Conservation (phyloP, 768 basidiomycete species). For the Multifurca ochricompacta region DNA sequence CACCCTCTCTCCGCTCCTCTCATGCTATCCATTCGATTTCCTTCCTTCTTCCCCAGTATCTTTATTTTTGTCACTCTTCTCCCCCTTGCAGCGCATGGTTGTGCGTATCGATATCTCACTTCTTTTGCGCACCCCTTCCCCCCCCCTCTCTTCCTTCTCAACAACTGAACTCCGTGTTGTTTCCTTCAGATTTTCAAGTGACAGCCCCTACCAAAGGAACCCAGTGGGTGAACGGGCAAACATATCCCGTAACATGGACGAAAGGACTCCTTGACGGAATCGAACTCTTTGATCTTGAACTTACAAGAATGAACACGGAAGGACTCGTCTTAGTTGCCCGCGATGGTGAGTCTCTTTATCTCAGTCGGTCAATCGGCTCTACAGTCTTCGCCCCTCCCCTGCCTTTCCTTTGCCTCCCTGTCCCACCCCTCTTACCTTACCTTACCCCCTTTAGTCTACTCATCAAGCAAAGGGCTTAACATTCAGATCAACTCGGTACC, state of each 20-base stretch:
- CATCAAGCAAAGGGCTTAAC: conserved; percentile 40
- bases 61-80: neutral
- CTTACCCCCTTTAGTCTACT: conserved; percentile 30
- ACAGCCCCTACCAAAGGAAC: conserved; percentile 36
- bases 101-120: neutral
- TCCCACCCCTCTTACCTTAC: too few relatives aligned
- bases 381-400: neutral
- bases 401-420: too few relatives aligned
- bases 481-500: conserved; percentile 58
- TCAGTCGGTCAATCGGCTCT: too few relatives aligned
- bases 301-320: conserved; percentile 47
- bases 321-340: conserved; percentile 61
- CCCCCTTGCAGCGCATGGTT: conserved; percentile 9
- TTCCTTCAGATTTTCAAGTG: conserved; percentile 50
- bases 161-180: too few relatives aligned
- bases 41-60: neutral
- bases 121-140: neutral
- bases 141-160: conserved; percentile 8
- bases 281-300: conserved; percentile 60
- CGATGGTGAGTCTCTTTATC: conserved; percentile 54
- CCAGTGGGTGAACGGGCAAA: conserved; percentile 48
- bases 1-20: neutral
- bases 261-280: conserved; percentile 62
- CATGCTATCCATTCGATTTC: neutral
- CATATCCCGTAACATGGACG: conserved; percentile 52